Base-by-base conservation (phyloP, 2,329 filamentous ascomycete species). In the Colletotrichum caudatum region DNA sequence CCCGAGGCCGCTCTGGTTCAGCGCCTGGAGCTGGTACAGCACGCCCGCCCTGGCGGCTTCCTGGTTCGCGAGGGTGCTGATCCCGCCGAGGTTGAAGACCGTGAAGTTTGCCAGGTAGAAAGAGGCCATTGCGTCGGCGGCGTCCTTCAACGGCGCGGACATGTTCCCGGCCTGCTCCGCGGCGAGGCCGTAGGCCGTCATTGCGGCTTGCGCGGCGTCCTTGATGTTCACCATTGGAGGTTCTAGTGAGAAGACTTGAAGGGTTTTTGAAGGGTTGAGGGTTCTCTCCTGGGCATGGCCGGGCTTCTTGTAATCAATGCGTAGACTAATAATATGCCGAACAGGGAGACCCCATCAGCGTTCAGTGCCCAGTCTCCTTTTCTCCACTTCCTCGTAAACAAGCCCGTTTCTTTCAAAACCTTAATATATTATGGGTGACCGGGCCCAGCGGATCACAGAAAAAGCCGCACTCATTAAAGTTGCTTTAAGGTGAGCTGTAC, bases 1-100 rank as follows among this genome's bases (percentile, higher is more conserved):
- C 69, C 65, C 5, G 64, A 60, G 23, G 64, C 68, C 26, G 75
- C 71, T 64, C 75, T 76, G 8, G 72, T 69, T 60, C 56, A 58
- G 12, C 2, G n/a, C 26, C 1, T 18, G 18, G 0, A 71, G 33
- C 29, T 69, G 69, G 1, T 18, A 26, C 9, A 58, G 18, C 12
- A 71, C 59, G 48, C 64, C 65, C 1, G 58, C 16, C 1, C 35
- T 23, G 5, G 69, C 56, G 16, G 50, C 16, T 0, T 58, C 7
- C 0, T 51, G 51, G 20, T 37, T 26, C 5, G 16, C 11, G 29
- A 71, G 39, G n/a, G n/a, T 35, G 0, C 8, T 54, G 18, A 68
- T 39, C 4, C 48, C 14, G 0, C 69, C 69, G 0, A 69, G 69
- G 3, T 51, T 58, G 44, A 71, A 68, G 64, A 23, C 44, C 5